Evolutionary conservation across 129 eudicot genomes (phyloP), one percentile per base, ranked within the genome.

Genomic region (Escallonia herrerae): DNA sequence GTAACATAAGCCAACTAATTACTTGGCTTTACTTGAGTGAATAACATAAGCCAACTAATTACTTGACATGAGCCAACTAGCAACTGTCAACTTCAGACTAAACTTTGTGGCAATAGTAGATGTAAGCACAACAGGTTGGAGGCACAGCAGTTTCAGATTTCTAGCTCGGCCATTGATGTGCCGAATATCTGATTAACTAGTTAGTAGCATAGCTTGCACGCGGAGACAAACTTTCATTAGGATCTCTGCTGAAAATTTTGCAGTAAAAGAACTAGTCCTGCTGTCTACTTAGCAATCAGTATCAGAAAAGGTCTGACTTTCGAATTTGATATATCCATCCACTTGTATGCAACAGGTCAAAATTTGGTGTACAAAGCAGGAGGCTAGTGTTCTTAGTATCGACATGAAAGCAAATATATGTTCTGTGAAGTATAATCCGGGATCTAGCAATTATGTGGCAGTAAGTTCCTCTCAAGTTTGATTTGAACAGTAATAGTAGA

Each of bases 371-470:
- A 93, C 87, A 62, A 84, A 86, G 42, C 96, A 93, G 64, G 98
- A 93, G 68, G 86, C 87, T 40, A 93, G 98, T 74, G 96, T 88
- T 72, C 87, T 93, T 43, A 93, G 77, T 69, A 88, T 93, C 47
- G 90, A 88, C 85, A 93, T 93, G 98, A 93, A 86, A 66, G 98
- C 98, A 72, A 93, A 93, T 76, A 88, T 88, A 55, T 94, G 99
- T 75, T 89, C 86, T 7, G 99, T 94, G 59, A 94, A 94, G 80
- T 94, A 81, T 73, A 94, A 94, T 74, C 99, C 99, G 37, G 97
- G 96, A 77, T 94, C 95, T 64, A 84, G 99, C 77, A 47, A 72
- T 48, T 85, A 88, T 65, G 82, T 93, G 43, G 98, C 91, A 47
- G 96, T 93, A 81, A 80, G 86, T 77, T 72, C 63, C 22, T 12